Evolutionary conservation across 1,284 basidiomycete species (phyloP).

Genomic region (Anthracocystis setariae): DNA sequence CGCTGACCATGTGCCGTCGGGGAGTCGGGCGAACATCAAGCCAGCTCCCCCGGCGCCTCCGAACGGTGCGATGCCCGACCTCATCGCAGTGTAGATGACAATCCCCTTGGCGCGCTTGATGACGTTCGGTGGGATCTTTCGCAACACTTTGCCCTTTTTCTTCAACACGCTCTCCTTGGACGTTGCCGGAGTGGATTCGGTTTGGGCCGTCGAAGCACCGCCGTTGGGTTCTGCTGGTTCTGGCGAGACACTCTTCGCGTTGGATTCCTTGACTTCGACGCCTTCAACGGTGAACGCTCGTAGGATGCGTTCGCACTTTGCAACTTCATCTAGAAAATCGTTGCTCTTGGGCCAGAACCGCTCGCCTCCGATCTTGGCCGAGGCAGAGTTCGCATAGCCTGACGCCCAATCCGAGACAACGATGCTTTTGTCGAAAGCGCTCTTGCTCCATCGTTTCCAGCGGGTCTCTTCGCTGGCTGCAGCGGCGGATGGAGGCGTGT

Average conservation of each 20-base stretch:
- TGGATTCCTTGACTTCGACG: constrained; percentile 44
- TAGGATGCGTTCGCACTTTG: constrained; percentile 71
- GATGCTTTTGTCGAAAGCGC: constrained; percentile 57
- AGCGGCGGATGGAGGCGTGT: constrained; percentile 5
- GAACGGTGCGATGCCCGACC: constrained; percentile 71
- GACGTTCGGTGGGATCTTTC: constrained; percentile 72
- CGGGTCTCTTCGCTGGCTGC: constrained; percentile 14
- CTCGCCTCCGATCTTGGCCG: constrained; percentile 69
- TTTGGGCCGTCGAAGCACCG: too few relatives aligned
- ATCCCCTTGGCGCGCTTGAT: constrained; percentile 69
- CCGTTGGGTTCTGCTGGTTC: constrained; percentile 1
- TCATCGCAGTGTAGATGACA: constrained; percentile 71
- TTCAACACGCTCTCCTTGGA: constrained; percentile 60
- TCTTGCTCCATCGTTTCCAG: constrained; percentile 49
- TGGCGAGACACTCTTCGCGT: background rate
- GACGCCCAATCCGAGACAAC: constrained; percentile 62
- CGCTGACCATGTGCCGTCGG: constrained; percentile 70
- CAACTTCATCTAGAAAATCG: constrained; percentile 71
- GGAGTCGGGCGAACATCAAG: constrained; percentile 56
- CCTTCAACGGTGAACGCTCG: constrained; percentile 61
- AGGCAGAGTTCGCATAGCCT: constrained; percentile 60
- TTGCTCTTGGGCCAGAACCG: constrained; percentile 72
- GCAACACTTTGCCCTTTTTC: constrained; percentile 69
- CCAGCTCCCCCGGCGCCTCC: constrained; percentile 72
- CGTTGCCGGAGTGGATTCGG: too few relatives aligned